phyloP scores from a whole-genome alignment of 768 basidiomycete genomes.

The Phaeotremella skinneri region DNA sequence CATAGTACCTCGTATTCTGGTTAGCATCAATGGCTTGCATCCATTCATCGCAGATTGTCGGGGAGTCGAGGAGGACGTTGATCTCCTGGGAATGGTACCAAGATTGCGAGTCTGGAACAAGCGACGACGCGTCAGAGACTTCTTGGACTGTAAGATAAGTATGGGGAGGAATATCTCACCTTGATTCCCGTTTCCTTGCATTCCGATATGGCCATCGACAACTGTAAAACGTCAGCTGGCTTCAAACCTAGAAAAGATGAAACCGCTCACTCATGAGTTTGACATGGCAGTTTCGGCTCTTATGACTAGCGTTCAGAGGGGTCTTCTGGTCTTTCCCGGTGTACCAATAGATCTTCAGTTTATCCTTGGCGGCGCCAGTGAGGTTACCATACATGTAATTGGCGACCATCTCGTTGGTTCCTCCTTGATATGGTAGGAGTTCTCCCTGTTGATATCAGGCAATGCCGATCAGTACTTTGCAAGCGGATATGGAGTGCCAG shows the following conservation, averaged over 20 bases:
- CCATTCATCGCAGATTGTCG: constrained; percentile 57
- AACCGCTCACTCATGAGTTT: constrained; percentile 33
- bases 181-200: constrained; percentile 68
- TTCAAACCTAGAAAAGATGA: not conserved
- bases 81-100: constrained; percentile 70
- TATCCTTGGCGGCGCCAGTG: constrained; percentile 53
- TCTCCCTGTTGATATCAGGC: constrained; percentile 54
- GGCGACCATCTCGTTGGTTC: constrained; percentile 65
- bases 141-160: too few species aligned
- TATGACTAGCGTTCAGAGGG: constrained; percentile 62
- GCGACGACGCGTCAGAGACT: not conserved
- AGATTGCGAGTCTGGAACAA: constrained; percentile 59
- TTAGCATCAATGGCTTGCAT: constrained; percentile 49
- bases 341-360: constrained; percentile 58
- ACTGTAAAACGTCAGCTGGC: constrained; percentile 56
- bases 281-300: constrained; percentile 65
- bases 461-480: not conserved
- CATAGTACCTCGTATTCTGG: constrained; percentile 58
- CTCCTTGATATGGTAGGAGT: constrained; percentile 63
- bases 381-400: constrained; percentile 60
- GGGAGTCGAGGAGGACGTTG: constrained; percentile 62
- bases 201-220: constrained; percentile 62
- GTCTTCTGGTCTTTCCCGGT: constrained; percentile 60
- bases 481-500: not conserved
- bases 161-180: constrained; percentile 52